Evolutionary conservation across 116 monocot species (phyloP), one percentile per base, ranked within the genome.

Genomic region (Zostera marina): DNA sequence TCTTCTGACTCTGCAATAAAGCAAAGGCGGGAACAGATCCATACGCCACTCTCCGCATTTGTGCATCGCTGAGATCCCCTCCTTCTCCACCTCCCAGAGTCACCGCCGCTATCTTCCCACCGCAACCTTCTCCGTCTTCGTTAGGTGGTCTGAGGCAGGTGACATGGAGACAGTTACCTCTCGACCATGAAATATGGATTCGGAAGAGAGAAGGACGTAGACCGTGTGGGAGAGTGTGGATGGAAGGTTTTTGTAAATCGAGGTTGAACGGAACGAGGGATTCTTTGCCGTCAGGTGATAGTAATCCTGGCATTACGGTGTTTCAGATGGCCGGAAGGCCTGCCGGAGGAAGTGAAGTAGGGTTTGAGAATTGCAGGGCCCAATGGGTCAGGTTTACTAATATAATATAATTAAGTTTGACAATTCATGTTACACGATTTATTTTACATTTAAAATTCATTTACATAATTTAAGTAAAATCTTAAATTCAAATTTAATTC

Each of bases 31-130:
- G 73, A 11, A 89, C 72, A 9, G 90, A 98, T 1, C 82, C 86
- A 41, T 89, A 89, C 41, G 78, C 78, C 58, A 89, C 80, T 70
- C 76, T 73, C 61, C 96, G 63, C 68, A 72, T 69, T 76, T 77
- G 67, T 3, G 76, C 80, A 13, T 98, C 90, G 40, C 39, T 51
- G 59, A 82, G 61, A 41, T 70, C 70, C 13, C 66, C 73, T 21
- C 65, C 75, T 8, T 47, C 74, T 1, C 41, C 69, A 32, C 32
- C 32, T 5, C 57, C 69, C 52, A 85, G 66, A 47, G 57, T 72
- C 56, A 98, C 82, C 72, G 89, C 85, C 22, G 89, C 63, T 15
- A 89, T 82, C 74, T 76, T 86, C 11, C 88, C 94, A 9, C 96
- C 82, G 49, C 43, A 38, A 0, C 47, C 69, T 11, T 49, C 16